Percentiles rank a stretch among this genome's conserved stretches.
Conservation (phyloP, 768 basidiomycete genomes). For the Exidia glandulosa region DNA sequence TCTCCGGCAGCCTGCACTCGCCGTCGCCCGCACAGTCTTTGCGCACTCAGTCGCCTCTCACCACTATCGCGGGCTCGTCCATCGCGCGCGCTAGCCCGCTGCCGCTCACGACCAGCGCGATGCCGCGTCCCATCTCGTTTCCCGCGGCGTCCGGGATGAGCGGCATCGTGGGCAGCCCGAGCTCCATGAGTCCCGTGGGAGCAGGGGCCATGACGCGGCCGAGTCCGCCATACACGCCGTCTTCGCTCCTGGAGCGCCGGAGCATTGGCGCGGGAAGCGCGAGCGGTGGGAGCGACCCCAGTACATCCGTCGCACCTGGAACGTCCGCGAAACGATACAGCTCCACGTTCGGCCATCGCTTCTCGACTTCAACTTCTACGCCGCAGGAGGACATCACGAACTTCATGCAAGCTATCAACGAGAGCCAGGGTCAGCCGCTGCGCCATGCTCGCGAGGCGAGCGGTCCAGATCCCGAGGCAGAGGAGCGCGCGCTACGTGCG, state of each 20-base stretch:
- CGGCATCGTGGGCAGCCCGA: background rate
- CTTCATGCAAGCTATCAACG: background rate
- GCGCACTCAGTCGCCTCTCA: background rate
- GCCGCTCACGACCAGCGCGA: background rate
- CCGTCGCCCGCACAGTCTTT: background rate
- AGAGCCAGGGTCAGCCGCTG: background rate
- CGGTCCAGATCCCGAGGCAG: background rate
- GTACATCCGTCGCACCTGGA: background rate
- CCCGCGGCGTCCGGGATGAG: too few species aligned
- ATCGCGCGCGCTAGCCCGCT: background rate
- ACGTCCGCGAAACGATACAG: background rate
- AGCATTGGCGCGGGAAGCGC: background rate
- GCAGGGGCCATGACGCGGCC: background rate
- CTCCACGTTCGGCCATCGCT: background rate
- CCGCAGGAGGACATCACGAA: background rate
- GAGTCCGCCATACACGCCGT: background rate
- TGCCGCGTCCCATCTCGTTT: background rate
- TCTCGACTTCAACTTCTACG: background rate
- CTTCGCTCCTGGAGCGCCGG: background rate
- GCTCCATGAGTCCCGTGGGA: background rate
- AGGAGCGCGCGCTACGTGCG: background rate
- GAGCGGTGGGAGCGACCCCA: background rate
- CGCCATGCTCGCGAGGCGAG: background rate
- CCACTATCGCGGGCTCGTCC: background rate
- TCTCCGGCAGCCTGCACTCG: conserved; percentile 18